Base-by-base conservation (phyloP, 228 moss, liverwort and hornwort genomes). In the Sphagnum fallax region DNA sequence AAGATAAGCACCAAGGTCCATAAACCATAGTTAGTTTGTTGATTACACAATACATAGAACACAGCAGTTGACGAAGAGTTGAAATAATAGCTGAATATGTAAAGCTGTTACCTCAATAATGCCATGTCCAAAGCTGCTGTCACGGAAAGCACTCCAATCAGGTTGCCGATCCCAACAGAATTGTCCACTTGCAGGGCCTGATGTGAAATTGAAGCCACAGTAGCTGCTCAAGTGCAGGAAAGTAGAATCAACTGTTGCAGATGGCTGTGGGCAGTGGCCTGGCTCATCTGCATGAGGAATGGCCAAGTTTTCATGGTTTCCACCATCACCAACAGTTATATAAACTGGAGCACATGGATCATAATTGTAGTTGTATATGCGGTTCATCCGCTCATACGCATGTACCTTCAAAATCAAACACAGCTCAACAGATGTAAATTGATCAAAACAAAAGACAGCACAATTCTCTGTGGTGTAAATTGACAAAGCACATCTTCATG, bases 121-220 rank as follows among this genome's bases (percentile, higher is more conserved):
- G 14, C 97, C 97, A 61, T 93, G 97, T 55, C 97, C 97, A 47
- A 97, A 97, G 81, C 97, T 97, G 73, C 90, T 84, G 52, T 97
- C 97, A 49, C 93, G 83, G 69, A 78, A 88, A 60, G 97, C 97
- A 69, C 97, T 97, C 97, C 97, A 97, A 5, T 67, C 77, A 5
- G 93, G 97, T 77, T 97, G 97, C 71, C 73, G 77, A 68, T 87
- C 76, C 93, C 97, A 97, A 78, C 97, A 97, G 64, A 88, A 97
- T 15, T 72, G 61, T 48, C 85, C 85, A 15, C 81, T 74, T 14
- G 85, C 85, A 73, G 94, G 83, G 75, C 97, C 97, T 49, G 81
- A 76, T 61, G 83, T 78, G 67, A 97, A 97, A 6, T 85, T 87
- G 77, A 97, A 97, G 15, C 88, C 97, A 72, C 97, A 97, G 51